Conservation (phyloP, 441 rosid species). For the Gossypium schwendimanii region DNA sequence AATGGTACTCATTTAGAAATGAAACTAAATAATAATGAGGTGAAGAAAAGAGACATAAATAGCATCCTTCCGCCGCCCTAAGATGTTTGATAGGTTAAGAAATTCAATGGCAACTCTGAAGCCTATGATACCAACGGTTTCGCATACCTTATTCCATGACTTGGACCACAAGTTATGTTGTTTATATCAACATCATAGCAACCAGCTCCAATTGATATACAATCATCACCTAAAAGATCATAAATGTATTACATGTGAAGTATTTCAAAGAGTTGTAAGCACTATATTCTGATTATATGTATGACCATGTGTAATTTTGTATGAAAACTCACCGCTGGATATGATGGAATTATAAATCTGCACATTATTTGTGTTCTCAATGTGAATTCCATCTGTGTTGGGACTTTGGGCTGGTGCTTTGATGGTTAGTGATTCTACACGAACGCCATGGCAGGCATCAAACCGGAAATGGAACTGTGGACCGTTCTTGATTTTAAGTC, state of each 20-base stretch:
- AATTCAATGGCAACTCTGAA: background rate
- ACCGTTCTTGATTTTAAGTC: slow-evolving; percentile 47
- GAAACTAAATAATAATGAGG: background rate
- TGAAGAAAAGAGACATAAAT: background rate
- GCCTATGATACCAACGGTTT: background rate
- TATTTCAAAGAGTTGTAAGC: background rate
- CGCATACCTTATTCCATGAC: slow-evolving; percentile 72
- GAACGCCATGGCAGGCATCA: slow-evolving; percentile 55
- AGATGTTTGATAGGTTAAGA: background rate
- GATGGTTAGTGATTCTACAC: slow-evolving; percentile 45
- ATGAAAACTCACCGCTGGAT: slow-evolving; percentile 42
- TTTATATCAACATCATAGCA: slow-evolving; percentile 52
- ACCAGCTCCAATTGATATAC: slow-evolving; percentile 59
- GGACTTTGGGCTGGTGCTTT: slow-evolving; percentile 75
- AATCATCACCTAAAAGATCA: slow-evolving; percentile 35
- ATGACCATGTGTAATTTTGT: background rate
- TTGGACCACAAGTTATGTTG: slow-evolving; percentile 70
- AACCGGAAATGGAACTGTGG: slow-evolving; percentile 77
- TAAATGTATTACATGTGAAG: background rate
- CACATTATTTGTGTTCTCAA: slow-evolving; percentile 60
- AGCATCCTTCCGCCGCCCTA: slow-evolving; percentile 3
- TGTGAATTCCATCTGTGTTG: slow-evolving; percentile 86
- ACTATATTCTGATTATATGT: background rate
- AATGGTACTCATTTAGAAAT: background rate
- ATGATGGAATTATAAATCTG: slow-evolving; percentile 42